A percentile compares a stretch with the other conserved stretches of the same genome.
Conservation (phyloP, 768 basidiomycete genomes). For the Xerocomellus dryophilus region DNA sequence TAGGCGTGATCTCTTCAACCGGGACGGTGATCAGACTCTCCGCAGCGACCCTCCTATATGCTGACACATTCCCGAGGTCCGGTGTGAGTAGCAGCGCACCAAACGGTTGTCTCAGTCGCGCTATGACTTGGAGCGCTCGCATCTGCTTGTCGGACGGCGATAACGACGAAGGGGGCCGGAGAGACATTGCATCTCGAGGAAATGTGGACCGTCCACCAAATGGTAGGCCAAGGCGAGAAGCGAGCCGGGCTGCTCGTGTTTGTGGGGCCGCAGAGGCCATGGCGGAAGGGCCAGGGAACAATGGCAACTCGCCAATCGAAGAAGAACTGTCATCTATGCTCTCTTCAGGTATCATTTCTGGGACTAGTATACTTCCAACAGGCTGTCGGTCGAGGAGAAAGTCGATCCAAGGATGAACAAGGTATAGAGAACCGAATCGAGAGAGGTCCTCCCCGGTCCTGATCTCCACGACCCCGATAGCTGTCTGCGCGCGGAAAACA, state of each 20-base stretch:
- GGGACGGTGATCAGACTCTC: neutral
- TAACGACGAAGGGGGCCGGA: neutral
- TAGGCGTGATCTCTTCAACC: neutral
- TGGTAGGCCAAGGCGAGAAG: neutral
- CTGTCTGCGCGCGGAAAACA: neutral
- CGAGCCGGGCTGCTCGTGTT: neutral
- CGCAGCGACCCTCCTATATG: neutral
- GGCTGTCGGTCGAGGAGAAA: neutral
- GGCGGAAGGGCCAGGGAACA: neutral
- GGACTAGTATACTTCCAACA: neutral
- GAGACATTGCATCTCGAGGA: neutral
- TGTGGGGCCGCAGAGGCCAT: neutral
- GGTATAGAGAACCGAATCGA: neutral
- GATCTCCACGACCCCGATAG: neutral
- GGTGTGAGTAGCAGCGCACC: neutral
- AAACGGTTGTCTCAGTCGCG: neutral
- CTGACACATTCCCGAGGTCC: neutral
- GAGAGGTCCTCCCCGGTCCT: neutral
- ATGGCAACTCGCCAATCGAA: neutral
- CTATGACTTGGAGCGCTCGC: neutral
- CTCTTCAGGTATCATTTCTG: neutral
- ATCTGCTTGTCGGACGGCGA: neutral
- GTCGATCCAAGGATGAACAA: neutral
- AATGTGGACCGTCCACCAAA: neutral
- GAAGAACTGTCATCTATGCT: neutral